Percentiles rank a stretch among this genome's conserved stretches.
These are phyloP conservation scores for Aspergillus sp. DNA, from an alignment of 2,329 filamentous ascomycete genomes.

Conservation along the genomic window DNA sequence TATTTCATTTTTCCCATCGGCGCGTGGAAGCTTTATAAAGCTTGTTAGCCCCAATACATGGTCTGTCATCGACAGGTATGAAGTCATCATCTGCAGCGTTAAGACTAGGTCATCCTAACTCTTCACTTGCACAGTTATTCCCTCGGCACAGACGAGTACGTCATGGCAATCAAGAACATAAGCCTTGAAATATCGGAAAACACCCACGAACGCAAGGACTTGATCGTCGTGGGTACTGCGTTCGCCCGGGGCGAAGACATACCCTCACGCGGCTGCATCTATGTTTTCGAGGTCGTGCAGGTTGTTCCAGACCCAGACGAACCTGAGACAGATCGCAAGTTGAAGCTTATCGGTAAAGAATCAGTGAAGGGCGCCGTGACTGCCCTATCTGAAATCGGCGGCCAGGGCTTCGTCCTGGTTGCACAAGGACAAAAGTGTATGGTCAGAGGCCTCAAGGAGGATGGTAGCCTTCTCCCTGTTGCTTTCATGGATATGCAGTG, in stretches of 20 bases:
- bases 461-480: conserved; percentile 86
- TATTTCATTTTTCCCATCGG: conserved; percentile 63
- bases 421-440: conserved; percentile 97
- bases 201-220: conserved; percentile 79
- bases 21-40: conserved; percentile 72
- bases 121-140: conserved; percentile 50
- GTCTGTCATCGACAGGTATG: conserved; percentile 70
- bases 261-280: conserved; percentile 78
- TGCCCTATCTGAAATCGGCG: conserved; percentile 78
- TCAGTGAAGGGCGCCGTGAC: conserved; percentile 92
- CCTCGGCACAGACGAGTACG: conserved; percentile 72
- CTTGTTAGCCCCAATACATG: conserved; percentile 76
- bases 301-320: conserved; percentile 86
- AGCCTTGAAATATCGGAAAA: conserved; percentile 88
- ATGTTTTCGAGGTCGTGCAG: conserved; percentile 86
- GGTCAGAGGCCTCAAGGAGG: conserved; percentile 93
- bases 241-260: conserved; percentile 88
- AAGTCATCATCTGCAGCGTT: conserved; percentile 7
- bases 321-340: conserved; percentile 79
- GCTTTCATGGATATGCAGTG: conserved; percentile 98
- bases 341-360: conserved; percentile 86
- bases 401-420: conserved; percentile 82
- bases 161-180: conserved; percentile 80
- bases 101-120: conserved; percentile 12
- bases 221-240: conserved; percentile 83